Evolutionary conservation across 2,329 filamentous ascomycete species (phyloP), one percentile per base, ranked within the genome.

Genomic region (Colletotrichum sp.): DNA sequence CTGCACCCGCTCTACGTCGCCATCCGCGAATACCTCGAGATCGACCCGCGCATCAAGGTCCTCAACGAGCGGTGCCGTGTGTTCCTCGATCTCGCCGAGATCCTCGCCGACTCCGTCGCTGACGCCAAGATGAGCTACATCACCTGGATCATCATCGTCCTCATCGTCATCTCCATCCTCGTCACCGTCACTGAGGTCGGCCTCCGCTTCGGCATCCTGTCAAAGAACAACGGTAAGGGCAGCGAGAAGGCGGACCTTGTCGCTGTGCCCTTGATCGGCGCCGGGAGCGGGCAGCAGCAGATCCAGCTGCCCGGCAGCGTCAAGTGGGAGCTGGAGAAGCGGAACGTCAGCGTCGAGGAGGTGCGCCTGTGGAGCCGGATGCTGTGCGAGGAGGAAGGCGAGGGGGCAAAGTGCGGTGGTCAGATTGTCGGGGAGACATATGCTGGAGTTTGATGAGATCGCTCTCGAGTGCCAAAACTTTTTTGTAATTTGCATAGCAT

Each of bases 1-100:
- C 90, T 99, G 0, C 95, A 98, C 83, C 97, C 97, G 1, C 92
- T 99, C 32, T 99, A 99, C 87, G 93, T 92, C 75, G 97, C 96
- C 75, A 95, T 98, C 66, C 95, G 97, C 80, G 97, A 98, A 84
- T 99, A 99, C 82, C 93, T 99, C 76, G 97, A 99, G 82, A 98
- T 99, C 84, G 96, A 98, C 81, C 95, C 94, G 9, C 95, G 97
- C 70, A 98, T 98, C 83, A 95, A 97, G 84, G 96, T 98, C 28
- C 93, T 99, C 78, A 99, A 99, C 85, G 97, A 98, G 86, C 94
- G 97, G 69, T 99, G 97, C 84, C 93, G 95, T 56, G 97, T 99
- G 66, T 99, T 99, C 86, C 91, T 99, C 22, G 97, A 99, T 84
- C 91, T 99, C 12, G 96, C 97, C 61, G 96, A 98, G 85, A 98